Evolutionary conservation across 1,284 basidiomycete species (phyloP).

Genomic region (Fomitiporia mediterranea): DNA sequence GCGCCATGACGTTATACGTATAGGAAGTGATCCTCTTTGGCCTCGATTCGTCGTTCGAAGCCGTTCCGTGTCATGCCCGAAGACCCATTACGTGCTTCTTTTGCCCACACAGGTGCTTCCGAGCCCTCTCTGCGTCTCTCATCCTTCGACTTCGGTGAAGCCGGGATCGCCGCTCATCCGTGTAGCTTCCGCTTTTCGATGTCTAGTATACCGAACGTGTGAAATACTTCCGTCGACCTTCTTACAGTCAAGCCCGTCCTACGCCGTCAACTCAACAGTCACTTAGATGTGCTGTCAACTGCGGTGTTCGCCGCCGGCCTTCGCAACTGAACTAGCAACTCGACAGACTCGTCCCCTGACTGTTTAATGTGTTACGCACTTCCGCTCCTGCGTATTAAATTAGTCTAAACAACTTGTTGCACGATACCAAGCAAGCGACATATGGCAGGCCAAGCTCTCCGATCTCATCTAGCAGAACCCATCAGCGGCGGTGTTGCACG

Average conservation of each 20-base stretch:
- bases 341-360: not conserved
- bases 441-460: not conserved
- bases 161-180: conserved; percentile 2
- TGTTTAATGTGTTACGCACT: not conserved
- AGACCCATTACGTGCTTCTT: not conserved
- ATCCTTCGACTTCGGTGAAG: not conserved
- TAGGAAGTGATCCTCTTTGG: not conserved
- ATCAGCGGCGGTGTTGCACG: not conserved
- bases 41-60: not conserved
- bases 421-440: no score
- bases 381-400: no score
- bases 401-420: no score
- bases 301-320: not conserved
- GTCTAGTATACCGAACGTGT: no score
- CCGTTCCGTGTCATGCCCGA: not conserved
- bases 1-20: no score
- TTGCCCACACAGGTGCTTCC: not conserved
- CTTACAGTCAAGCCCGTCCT: not conserved
- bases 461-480: conserved; percentile 1
- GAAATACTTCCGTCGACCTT: no score
- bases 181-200: not conserved
- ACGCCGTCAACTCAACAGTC: not conserved
- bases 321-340: not conserved
- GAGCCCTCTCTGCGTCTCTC: no score
- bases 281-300: not conserved